phyloP scores from a whole-genome alignment of 805 yeast genomes.

The Zygotorulaspora florentina region DNA sequence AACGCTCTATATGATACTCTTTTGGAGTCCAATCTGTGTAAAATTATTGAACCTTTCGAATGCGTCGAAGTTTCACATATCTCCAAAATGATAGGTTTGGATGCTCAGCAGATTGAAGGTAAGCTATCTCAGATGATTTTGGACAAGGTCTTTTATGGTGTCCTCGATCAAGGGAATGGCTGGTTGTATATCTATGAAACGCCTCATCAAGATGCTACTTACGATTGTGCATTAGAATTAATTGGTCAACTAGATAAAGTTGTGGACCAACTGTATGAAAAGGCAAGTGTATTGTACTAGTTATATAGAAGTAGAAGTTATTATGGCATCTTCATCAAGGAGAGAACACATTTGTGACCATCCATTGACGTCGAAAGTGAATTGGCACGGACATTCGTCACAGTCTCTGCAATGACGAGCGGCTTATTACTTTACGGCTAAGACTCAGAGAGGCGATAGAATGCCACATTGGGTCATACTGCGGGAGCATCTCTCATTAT shows the following conservation, averaged over 20 bases:
- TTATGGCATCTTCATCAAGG: slow-evolving; percentile 4
- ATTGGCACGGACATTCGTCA: too few species aligned
- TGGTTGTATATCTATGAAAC: slow-evolving; percentile 91
- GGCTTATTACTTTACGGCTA: too few species aligned
- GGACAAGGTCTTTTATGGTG: slow-evolving; percentile 93
- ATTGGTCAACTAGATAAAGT: slow-evolving; percentile 81
- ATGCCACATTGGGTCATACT: too few species aligned
- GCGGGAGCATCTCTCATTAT: too few species aligned
- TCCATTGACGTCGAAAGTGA: too few species aligned
- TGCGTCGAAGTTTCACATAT: slow-evolving; percentile 91
- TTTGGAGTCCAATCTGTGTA: slow-evolving; percentile 86
- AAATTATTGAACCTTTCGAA: slow-evolving; percentile 93
- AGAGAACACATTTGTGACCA: slow-evolving; percentile 1
- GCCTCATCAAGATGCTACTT: slow-evolving; percentile 82
- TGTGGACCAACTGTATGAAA: slow-evolving; percentile 88
- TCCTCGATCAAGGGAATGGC: slow-evolving; percentile 96
- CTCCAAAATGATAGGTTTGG: slow-evolving; percentile 82
- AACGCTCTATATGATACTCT: slow-evolving; percentile 88
- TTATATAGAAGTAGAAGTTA: not conserved
- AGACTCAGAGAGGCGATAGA: too few species aligned
- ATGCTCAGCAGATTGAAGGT: slow-evolving; percentile 84
- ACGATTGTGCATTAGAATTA: slow-evolving; percentile 81
- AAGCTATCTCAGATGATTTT: slow-evolving; percentile 94
- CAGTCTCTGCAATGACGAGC: too few species aligned
- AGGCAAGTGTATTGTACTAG: slow-evolving; percentile 79